Evolutionary conservation across 371 early-diverging fungal genomes (phyloP).

Genomic region (Batkoa obscura): DNA sequence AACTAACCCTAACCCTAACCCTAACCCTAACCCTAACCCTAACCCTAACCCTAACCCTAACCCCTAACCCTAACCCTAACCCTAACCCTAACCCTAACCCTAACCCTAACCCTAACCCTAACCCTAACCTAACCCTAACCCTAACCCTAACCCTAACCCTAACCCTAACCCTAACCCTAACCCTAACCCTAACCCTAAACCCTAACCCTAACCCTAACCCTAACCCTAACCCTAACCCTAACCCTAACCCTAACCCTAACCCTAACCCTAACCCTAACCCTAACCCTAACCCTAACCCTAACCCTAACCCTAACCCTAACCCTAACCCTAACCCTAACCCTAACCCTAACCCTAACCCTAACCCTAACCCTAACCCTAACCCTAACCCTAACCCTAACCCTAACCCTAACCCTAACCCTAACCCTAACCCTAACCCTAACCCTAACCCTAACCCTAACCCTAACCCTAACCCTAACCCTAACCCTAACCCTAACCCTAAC

Average conservation of each 20-base stretch:
- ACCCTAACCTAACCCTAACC: slow-evolving; percentile 8
- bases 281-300: slow-evolving; percentile 5
- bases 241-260: slow-evolving; percentile 7
- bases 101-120: slow-evolving; percentile 9
- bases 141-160: slow-evolving; percentile 1
- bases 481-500: slow-evolving; percentile 5
- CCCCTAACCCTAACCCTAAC: slow-evolving; percentile 5
- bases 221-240: slow-evolving; percentile 7
- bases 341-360: slow-evolving; percentile 6
- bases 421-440: slow-evolving; percentile 5
- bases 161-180: slow-evolving; percentile 3
- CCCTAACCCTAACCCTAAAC: slow-evolving; percentile 1
- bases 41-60: not conserved
- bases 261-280: slow-evolving; percentile 6
- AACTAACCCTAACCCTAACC: not conserved
- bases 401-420: slow-evolving; percentile 8
- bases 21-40: not conserved
- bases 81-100: slow-evolving; percentile 8
- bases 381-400: slow-evolving; percentile 8
- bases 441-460: slow-evolving; percentile 5
- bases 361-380: slow-evolving; percentile 10
- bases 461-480: slow-evolving; percentile 7
- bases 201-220: slow-evolving; percentile 5
- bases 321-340: slow-evolving; percentile 5
- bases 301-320: slow-evolving; percentile 6